phyloP scores from a whole-genome alignment of 257 asterid genomes.

The Solanum rostratum region DNA sequence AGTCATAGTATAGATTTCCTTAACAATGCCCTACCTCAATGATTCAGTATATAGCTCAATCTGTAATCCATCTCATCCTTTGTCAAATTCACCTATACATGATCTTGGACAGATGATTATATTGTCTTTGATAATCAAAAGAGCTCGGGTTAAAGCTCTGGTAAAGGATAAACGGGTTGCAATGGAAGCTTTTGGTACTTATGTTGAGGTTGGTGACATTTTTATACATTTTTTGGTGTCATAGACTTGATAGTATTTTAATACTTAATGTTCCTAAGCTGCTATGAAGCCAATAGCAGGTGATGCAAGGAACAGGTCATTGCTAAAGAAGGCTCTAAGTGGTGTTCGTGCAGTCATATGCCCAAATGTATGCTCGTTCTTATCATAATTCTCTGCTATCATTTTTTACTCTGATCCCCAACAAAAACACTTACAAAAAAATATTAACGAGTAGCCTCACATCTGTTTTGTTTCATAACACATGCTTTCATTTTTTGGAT shows the following conservation, averaged over 20 bases:
- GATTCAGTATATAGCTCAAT: background rate
- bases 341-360: constrained; percentile 80
- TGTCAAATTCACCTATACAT: background rate
- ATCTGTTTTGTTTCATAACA: background rate
- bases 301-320: constrained; percentile 41
- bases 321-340: constrained; percentile 63
- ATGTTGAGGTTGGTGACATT: constrained; percentile 67
- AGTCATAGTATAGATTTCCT: background rate
- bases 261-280: background rate
- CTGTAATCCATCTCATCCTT: background rate
- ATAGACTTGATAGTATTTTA: background rate
- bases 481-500: background rate
- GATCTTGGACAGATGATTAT: constrained; percentile 59
- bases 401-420: background rate
- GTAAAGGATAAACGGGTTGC: constrained; percentile 87
- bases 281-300: constrained; percentile 59
- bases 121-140: constrained; percentile 66
- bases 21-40: background rate
- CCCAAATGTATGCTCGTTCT: constrained; percentile 42
- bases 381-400: background rate
- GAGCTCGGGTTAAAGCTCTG: constrained; percentile 67
- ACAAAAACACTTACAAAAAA: background rate
- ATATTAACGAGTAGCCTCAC: background rate
- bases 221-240: background rate
- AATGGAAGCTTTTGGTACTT: constrained; percentile 91